A percentile compares a stretch with the other conserved stretches of the same genome.
These are phyloP conservation scores for Comarum palustre DNA, from an alignment of 306 rosid species.

Conservation along the genomic window DNA sequence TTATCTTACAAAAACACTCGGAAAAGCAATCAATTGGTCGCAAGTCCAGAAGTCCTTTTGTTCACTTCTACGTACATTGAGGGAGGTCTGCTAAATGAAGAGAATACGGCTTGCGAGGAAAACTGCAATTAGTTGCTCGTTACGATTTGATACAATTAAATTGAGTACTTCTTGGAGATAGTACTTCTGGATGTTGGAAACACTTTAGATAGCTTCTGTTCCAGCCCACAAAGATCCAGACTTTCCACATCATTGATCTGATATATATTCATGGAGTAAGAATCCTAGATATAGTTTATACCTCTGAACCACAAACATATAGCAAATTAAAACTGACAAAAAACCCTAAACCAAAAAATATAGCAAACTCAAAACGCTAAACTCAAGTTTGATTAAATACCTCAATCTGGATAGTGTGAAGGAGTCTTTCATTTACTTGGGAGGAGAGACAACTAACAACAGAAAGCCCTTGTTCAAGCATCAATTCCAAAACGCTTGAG, in stretches of 20 bases:
- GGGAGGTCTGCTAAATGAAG: background rate
- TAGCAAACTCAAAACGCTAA: background rate
- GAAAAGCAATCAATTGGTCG: background rate
- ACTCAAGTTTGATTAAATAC: conserved; percentile 18
- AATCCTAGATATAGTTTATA: background rate
- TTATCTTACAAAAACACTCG: background rate
- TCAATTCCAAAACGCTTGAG: conserved; percentile 36
- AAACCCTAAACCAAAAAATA: background rate
- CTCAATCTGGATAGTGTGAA: conserved; percentile 50
- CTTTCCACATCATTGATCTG: conserved; percentile 39
- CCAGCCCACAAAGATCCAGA: conserved; percentile 37
- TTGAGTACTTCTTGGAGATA: background rate
- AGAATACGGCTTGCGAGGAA: background rate
- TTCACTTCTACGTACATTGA: background rate
- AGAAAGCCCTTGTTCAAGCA: conserved; percentile 45
- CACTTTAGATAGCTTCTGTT: conserved; percentile 42
- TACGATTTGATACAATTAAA: background rate
- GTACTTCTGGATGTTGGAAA: conserved; percentile 25
- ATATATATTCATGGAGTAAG: conserved; percentile 12
- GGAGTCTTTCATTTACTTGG: conserved; percentile 41
- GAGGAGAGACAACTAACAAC: conserved; percentile 43
- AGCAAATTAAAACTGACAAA: background rate
- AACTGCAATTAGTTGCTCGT: background rate
- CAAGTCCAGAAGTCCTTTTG: background rate
- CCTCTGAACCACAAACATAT: background rate